Conservation (phyloP, 805 yeast species). For the Ogataea saltuana region DNA sequence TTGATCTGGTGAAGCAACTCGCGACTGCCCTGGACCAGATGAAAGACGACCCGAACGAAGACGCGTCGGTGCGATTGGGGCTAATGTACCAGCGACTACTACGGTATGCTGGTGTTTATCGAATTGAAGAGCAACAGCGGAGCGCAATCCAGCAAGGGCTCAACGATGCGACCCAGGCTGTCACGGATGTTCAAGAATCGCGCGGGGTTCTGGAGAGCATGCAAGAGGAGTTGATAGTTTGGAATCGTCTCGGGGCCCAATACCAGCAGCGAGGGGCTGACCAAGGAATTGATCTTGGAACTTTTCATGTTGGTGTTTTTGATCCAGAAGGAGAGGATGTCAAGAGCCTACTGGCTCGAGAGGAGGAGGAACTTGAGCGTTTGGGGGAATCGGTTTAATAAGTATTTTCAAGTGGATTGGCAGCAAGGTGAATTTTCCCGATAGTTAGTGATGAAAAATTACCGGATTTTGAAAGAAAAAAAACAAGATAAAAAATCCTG, state of each 20-base stretch:
- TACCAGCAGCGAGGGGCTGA: conserved; percentile 5
- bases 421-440: too few relatives aligned
- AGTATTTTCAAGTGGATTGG: too few relatives aligned
- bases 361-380: conserved; percentile 45
- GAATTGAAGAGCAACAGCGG: conserved; percentile 21
- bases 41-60: conserved; percentile 20
- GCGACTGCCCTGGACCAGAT: conserved; percentile 11
- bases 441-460: too few relatives aligned
- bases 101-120: conserved; percentile 20
- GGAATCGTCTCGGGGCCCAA: conserved; percentile 20
- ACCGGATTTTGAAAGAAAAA: too few relatives aligned
- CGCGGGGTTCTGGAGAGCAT: conserved; percentile 20
- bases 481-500: too few relatives aligned
- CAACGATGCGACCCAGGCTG: conserved; percentile 21
- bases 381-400: too few relatives aligned
- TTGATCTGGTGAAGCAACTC: conserved; percentile 7
- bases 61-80: conserved; percentile 18
- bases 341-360: conserved; percentile 43
- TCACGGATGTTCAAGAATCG: conserved; percentile 17
- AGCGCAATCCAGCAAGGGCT: conserved; percentile 18
- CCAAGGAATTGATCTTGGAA: neutral
- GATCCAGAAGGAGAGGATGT: conserved; percentile 23
- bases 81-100: conserved; percentile 22
- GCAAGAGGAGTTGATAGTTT: conserved; percentile 22
- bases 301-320: conserved; percentile 15